Evolutionary conservation across 2,329 filamentous ascomycete species (phyloP).

Genomic region (Pestalotiopsis sp.): DNA sequence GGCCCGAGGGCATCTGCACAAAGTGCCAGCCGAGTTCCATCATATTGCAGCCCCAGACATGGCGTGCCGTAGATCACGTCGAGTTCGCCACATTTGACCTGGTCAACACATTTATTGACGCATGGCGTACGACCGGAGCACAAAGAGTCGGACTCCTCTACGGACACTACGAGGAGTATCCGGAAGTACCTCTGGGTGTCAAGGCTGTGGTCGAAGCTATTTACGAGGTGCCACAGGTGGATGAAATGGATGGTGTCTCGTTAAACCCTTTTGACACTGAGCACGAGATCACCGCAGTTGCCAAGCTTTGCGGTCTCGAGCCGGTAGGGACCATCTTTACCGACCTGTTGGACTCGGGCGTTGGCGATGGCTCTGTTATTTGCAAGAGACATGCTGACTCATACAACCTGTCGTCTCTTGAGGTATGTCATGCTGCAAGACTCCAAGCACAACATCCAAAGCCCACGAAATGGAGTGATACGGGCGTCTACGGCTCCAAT

Average conservation of each 20-base stretch:
- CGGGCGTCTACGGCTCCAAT: conserved; percentile 88
- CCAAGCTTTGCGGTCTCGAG: conserved; percentile 79
- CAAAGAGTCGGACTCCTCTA: conserved; percentile 91
- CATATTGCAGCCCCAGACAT: conserved; percentile 87
- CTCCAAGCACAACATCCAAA: conserved; percentile 88
- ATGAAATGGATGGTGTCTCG: conserved; percentile 86
- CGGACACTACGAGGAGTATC: conserved; percentile 86
- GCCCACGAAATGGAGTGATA: conserved; percentile 94
- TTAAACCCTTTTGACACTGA: conserved; percentile 84
- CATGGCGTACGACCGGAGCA: conserved; percentile 82
- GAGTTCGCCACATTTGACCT: conserved; percentile 86
- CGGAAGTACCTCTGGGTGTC: conserved; percentile 87
- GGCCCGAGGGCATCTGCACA: conserved; percentile 95
- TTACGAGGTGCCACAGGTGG: conserved; percentile 90
- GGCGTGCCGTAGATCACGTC: conserved; percentile 97
- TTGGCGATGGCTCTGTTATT: conserved; percentile 79
- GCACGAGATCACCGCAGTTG: conserved; percentile 76
- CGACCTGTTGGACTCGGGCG: conserved; percentile 80
- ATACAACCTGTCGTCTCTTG: conserved; percentile 89
- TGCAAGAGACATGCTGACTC: conserved; percentile 97
- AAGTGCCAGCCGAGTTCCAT: conserved; percentile 98
- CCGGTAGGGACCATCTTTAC: conserved; percentile 94
- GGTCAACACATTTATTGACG: conserved; percentile 86
- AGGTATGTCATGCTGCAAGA: conserved; percentile 85
- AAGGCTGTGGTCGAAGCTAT: conserved; percentile 97